Base-by-base conservation (phyloP, 257 asterid genomes). In the Echites panduratus region DNA sequence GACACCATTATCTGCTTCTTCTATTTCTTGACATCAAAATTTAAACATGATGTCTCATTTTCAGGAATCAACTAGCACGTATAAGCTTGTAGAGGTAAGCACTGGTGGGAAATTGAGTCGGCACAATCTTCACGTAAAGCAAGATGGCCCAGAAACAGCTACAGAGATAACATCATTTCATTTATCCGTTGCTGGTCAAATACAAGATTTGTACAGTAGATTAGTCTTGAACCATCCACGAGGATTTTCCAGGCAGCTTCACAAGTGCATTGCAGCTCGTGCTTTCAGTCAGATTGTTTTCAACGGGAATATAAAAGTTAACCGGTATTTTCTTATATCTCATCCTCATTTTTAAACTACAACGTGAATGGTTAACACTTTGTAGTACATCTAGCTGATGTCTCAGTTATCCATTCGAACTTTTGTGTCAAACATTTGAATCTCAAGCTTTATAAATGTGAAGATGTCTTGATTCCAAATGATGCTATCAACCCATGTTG, bases 211-310 rank as follows among this genome's bases (percentile, higher is more conserved):
- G 70, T 97, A 94, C 59, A 91, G 98, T 77, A 91, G 83, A 80
- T 68, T 91, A 38, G 85, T 94, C 53, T 81, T 94, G 78, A 90
- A 94, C 84, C 95, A 91, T 79, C 99, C 98, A 22, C 90, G 95
- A 14, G 97, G 97, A 27, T 58, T 86, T 76, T 82, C 96, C 45
- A 83, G 92, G 66, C 99, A 91, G 83, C 87, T 94, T 79, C 98
- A 94, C 81, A 94, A 94, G 83, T 90, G 96, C 75, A 94, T 94
- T 48, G 97, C 90, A n/a, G 97, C 98, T 59, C 98, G 88, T 76
- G 89, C 99, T 7, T 84, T 53, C 5, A 96, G 95, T 54, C 98
- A 94, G 78, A 95, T 91, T 45, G 97, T 91, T 76, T 94, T 94
- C 67, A 95, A 94, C 77, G 99, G 99, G 59, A 94, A 90, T 12